Base-by-base conservation (phyloP, 768 basidiomycete species). In the Nidularia pulvinata region DNA sequence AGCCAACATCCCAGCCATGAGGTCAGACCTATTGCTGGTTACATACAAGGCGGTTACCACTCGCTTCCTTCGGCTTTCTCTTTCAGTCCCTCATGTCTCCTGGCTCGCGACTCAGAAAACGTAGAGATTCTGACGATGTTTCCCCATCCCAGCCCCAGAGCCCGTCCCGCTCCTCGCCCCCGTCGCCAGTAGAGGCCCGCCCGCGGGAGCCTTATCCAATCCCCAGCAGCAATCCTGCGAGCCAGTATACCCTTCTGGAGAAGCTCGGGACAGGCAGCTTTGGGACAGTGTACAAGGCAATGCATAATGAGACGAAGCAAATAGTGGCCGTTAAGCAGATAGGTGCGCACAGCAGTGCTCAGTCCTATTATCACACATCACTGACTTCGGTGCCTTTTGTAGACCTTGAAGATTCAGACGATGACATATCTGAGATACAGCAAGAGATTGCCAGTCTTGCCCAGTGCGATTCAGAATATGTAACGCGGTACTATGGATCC, bases 261-360 rank as follows among this genome's bases (percentile, higher is more conserved):
- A 98, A 97, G 69, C 82, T 98, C n/a, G 96, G 96, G 13, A 95
- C 93, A 22, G 96, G 96, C 35, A 93, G 91, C 68, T 99, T 99
- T 65, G 96, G 96, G 7, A 91, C 86, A 1, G 96, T 99, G 52
- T 99, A 94, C 84, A 98, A 97, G 76, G 96, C 93, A 7, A 88
- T 95, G 63, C 94, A 98, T 72, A 91, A 93, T 63, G 91, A 93
- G 56, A 91, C 93, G 9, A 89, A 91, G 68, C 89, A 96, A 73
- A 89, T 93, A 55, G 97, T 99, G 13, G 97, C 97, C 45, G 92
- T 99, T 65, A 99, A 99, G 72, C 95, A 98, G 71, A 98, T 99
- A 67, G 93, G 94, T 91, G 62, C 59, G 88, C 70, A n/a, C 52
- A 22, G 11, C 7, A n/a, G 7, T 11, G 11, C 48, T 11, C 10